Evolutionary conservation across 495 filamentous ascomycete genomes (phyloP).

Genomic region (Neurospora sp.): DNA sequence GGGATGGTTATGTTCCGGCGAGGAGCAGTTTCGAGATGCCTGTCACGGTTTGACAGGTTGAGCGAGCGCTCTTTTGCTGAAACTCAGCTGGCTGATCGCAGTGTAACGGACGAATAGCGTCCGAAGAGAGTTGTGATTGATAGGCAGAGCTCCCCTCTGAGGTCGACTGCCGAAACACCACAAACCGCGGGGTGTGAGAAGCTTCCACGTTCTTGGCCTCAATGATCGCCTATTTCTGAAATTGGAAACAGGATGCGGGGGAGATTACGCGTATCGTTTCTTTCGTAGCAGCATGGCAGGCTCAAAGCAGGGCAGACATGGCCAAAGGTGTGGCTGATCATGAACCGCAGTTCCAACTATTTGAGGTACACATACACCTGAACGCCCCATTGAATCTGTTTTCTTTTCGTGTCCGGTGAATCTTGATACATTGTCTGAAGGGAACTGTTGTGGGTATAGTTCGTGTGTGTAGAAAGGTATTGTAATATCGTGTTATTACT

Average conservation of each 20-base stretch:
- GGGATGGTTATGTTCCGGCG: neutral
- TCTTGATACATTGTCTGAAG: neutral
- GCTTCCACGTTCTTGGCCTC: neutral
- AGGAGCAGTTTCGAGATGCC: neutral
- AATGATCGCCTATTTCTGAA: neutral
- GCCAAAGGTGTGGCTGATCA: neutral
- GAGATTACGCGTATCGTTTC: neutral
- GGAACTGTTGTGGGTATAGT: neutral
- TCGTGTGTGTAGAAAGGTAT: neutral
- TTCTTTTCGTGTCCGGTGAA: neutral
- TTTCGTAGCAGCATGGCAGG: neutral
- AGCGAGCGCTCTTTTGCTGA: neutral
- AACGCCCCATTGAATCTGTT: neutral
- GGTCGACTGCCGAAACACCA: neutral
- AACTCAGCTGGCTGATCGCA: neutral
- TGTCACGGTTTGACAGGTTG: neutral
- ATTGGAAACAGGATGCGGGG: neutral
- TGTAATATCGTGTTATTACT: neutral
- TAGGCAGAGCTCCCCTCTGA: neutral
- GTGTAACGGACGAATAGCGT: neutral
- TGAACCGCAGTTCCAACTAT: neutral
- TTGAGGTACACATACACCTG: neutral
- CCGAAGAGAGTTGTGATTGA: neutral
- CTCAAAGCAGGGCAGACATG: neutral
- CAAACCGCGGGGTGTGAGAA: neutral